Evolutionary conservation across 345 rosid species (phyloP), one percentile per base, ranked within the genome.

Genomic region (Tarenaya hassleriana): DNA sequence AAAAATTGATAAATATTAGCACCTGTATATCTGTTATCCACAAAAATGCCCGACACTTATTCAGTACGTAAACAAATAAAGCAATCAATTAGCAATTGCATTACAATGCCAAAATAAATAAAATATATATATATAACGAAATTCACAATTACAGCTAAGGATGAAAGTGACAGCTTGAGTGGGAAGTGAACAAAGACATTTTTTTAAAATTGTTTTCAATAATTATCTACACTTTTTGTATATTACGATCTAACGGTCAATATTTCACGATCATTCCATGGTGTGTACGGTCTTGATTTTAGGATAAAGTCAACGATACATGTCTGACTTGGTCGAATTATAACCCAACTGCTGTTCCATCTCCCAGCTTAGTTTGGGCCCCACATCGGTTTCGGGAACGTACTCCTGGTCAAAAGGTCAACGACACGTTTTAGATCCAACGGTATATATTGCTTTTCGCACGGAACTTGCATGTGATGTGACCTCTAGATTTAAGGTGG

Each of bases 311-410:
- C 75, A 81, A 68, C 86, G 83, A 14, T 74, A 66, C 9, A 78
- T 75, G 15, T 78, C 83, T 9, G 70, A 61, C 60, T 75, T 78
- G 17, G 79, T 39, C 14, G 72, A 24, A 5, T 24, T 55, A 67
- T 73, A 76, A 12, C 78, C 88, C 53, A 71, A 7, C 16, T 78
- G 83, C 16, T 79, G 81, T 68, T 78, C 83, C 74, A 64, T 66
- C 73, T 79, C 88, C 88, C 86, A 81, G 19, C 70, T 81, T 32
- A 77, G 64, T 56, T 73, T 77, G 3, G 81, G 33, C 2, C 77
- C 83, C 58, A 72, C 81, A 12, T 64, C 79, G 10, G 62, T 55
- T 54, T 58, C 33, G 1, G 94, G 71, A 7, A 37, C 84, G 55
- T 81, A 77, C 15, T 84, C 88, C 88, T 84, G 69, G 16, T 24